Base-by-base conservation (phyloP, 1,139 yeast genomes). In the Kodamaea fungicola region DNA sequence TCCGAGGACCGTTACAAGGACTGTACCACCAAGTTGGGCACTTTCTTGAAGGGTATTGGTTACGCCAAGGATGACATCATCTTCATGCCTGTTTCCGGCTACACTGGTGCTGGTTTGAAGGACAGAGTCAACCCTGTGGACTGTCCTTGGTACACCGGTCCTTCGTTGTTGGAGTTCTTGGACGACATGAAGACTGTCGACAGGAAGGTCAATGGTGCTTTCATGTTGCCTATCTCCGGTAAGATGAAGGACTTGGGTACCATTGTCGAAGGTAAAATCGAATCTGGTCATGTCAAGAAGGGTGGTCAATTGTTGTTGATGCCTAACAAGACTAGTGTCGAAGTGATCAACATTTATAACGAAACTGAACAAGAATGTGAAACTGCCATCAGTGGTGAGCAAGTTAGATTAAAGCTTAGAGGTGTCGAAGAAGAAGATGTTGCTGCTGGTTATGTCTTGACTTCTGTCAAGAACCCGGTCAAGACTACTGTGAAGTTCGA, bases 361-460 rank as follows among this genome's bases (percentile, higher is more conserved):
- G 99, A 92, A 72, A 86, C 96, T 30, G 99, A 92, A 69, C 87
- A 80, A 53, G 99, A 92, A 70, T 90, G 94, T 49, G 89, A 82
- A 34, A 72, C 82, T 47, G 97, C 97, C 12, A 75, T 74, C 58
- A 84, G 95, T 68, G 99, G 99, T 62, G 99, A 92, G 64, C 99
- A 92, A 69, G 96, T 92, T 40, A 82, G 95, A 68, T 71, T 92
- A 55, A 87, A 87, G 71, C 70, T 92, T 50, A 90, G 84, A 69
- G 97, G 97, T 59, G 83, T 92, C 43, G 98, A 92, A 64, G 98
- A 92, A 71, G 98, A 94, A 65, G 97, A 92, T 51, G 80, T 94
- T 43, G 80, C 86, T 46, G 78, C 83, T 34, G 99, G 99, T 50
- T 90, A 83, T 57, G 97, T 92, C 26, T 74, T 92, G 52, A 83